Base-by-base conservation (phyloP, 495 filamentous ascomycete genomes). In the Glarea lozoyensis region DNA sequence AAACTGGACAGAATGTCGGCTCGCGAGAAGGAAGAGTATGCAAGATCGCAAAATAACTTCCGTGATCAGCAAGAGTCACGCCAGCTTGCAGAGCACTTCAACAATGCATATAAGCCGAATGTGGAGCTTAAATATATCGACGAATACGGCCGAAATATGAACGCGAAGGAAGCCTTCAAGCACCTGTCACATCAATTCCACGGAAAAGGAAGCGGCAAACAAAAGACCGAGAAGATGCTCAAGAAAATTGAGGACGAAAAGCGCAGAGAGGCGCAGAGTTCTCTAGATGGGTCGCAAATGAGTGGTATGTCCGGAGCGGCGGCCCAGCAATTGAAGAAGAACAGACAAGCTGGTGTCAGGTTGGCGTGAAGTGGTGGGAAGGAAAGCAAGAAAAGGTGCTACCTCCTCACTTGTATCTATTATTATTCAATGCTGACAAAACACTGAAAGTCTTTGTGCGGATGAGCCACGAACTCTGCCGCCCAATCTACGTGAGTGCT, bases 201-300 rank as follows among this genome's bases (percentile, higher is more conserved):
- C 65, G 92, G 92, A 41, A 96, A 97, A 67, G 88, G 89, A 32
- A 88, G 82, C 56, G 92, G 92, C 40, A 96, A 96, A 73, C 84
- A 84, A 68, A 98, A 98, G 81, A 96, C 88, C 18, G 90, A 97
- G 70, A 97, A 97, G 68, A 70, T 76, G 41, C 64, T 98, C 37
- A 95, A 96, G 79, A 94, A 92, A 77, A 90, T 95, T 63, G 92
- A 90, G 43, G 87, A 90, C 52, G 89, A 96, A 68, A 90, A 88
- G 75, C 82, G 82, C 58, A 75, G 78, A 50, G 79, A 85, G 67
- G 75, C 84, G 0, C 82, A 85, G 72, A 87, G 82, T 54, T 72
- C 81, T 34, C 61, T 96, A 47, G 86, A 93, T 56, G 83, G 78
- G 42, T 87, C 82, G 53, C 81, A 86, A 60, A 80, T 80, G 46